Base-by-base conservation (phyloP, 2,329 filamentous ascomycete species). In the Colletotrichum zoysiae region DNA sequence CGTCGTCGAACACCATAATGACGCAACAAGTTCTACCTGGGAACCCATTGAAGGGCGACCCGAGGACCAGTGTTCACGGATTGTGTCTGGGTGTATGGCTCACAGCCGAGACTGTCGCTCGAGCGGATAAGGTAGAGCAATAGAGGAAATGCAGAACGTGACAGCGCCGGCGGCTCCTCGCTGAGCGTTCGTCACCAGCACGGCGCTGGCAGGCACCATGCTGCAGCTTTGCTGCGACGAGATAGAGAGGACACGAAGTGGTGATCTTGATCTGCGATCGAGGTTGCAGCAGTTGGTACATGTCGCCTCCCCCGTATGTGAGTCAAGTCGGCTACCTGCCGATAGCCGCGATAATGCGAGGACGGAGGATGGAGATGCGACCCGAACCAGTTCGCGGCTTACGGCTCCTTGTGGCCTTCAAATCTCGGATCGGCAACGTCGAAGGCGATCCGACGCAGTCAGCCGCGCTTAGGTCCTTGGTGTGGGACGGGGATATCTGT, bases 241-340 rank as follows among this genome's bases (percentile, higher is more conserved):
- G 65, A 60, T 69, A 46, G 59, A 48, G 48, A 71, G 26, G 40
- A 56, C 33, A 55, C 35, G 33, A 59, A 51, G 20, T 30, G 35
- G 16, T n/a, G 33, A 57, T 2, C 55, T 23, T n/a, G 63, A 44
- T 67, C 56, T 48, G 63, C 56, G 57, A 26, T 35, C 35, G 20
- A 55, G 38, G 16, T 57, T 18, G 35, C 6, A 12, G 40, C 33
- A 38, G 59, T 16, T 38, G 44, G 26, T n/a, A 26, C n/a, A 57
- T 4, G 35, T 42, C 14, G 30, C 26, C 18, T 18, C 50, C 12
- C 18, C 20, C 14, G 18, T 11, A 26, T 14, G 30, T 20, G 46
- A 35, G 9, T 26, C 53, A 60, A 5, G 42, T 63, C 50, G 23
- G 42, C 23, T 30, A 50, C 20, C 40, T 38, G 62, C 51, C 26